A percentile compares a stretch with the other conserved stretches of the same genome.
phyloP scores from a whole-genome alignment of 1,284 basidiomycete species.

The Apiotrichum montevideense region DNA sequence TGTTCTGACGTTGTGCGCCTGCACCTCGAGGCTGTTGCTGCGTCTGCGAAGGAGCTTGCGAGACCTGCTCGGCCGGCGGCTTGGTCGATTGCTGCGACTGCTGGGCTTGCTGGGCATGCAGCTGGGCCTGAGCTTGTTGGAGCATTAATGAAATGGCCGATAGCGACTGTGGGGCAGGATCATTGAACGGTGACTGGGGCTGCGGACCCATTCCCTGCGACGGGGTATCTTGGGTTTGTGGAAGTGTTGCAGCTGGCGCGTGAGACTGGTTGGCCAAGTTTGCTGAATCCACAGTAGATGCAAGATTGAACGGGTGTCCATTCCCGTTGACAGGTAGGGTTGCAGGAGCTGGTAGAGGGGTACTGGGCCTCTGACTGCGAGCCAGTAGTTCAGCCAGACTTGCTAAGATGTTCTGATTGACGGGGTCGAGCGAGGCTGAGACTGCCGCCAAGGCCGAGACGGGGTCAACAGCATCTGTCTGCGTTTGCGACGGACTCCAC shows the following conservation, averaged over 20 bases:
- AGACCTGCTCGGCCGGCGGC: too few relatives aligned
- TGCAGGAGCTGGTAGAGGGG: not conserved
- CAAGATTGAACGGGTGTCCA: too few relatives aligned
- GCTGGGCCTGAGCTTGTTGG: constrained; percentile 8
- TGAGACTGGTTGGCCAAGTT: too few relatives aligned
- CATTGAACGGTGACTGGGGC: constrained; percentile 2
- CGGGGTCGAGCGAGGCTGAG: not conserved
- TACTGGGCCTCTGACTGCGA: constrained; percentile 8
- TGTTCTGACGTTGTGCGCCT: not conserved
- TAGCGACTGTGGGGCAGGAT: constrained; percentile 1
- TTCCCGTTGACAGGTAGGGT: not conserved
- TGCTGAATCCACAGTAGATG: too few relatives aligned
- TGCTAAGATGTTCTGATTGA: constrained; percentile 11
- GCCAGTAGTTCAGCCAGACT: constrained; percentile 11
- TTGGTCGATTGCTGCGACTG: not conserved
- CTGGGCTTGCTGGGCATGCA: constrained; percentile 8
- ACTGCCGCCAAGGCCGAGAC: not conserved
- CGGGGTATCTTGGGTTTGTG: too few relatives aligned
- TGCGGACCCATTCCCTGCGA: not conserved
- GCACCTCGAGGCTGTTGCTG: not conserved
- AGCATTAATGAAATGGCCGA: constrained; percentile 4
- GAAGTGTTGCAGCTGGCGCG: too few relatives aligned
- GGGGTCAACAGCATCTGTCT: not conserved
- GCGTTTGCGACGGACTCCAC: not conserved
- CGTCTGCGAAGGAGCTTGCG: not conserved